Evolutionary conservation across 164 flowering plant genomes (phyloP), one percentile per base, ranked within the genome.

Genomic region (Liriodendron chinense): DNA sequence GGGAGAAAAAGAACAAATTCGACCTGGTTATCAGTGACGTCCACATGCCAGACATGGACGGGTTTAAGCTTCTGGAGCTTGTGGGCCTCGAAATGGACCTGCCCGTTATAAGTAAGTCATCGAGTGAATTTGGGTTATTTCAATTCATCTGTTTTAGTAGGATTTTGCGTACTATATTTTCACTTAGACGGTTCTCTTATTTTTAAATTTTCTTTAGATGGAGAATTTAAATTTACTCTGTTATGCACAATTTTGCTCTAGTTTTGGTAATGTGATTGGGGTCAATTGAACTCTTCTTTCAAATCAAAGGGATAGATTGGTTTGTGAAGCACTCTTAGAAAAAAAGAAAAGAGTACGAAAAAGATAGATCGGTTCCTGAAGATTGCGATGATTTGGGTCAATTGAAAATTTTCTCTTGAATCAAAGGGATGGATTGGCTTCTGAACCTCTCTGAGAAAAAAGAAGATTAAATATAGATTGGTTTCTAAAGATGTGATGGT

Each of bases 21-120:
- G 97, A 94, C 69, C 81, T 94, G 63, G 90, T 94, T 61, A 90
- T 94, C 49, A 93, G 90, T 56, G 98, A 94, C 83, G 97, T 93
- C 14, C 86, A 86, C 47, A 94, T 94, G 98, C 98, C 98, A 1
- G 98, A 93, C 78, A 94, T 93, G 89, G 97, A 93, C 81, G 98
- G 98, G 13, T 91, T 94, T 71, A 92, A 89, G 86, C 97, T 94
- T 66, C 91, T 94, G 64, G 95, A 93, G 78, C 89, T 84, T 68
- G 89, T 94, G 68, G 98, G 97, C 47, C 94, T 94, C 70, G 97
- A 93, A 82, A 92, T 94, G 98, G 96, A 94, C 85, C 81, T 94
- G 47, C 98, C 98, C 47, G 98, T 94, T 65, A 93, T 94, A 79
- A 94, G 98, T 94, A 86, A 83, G 94, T 77, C 20, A 24, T 65